phyloP scores from a whole-genome alignment of 2,329 filamentous ascomycete genomes.

The Didymella exigua region DNA sequence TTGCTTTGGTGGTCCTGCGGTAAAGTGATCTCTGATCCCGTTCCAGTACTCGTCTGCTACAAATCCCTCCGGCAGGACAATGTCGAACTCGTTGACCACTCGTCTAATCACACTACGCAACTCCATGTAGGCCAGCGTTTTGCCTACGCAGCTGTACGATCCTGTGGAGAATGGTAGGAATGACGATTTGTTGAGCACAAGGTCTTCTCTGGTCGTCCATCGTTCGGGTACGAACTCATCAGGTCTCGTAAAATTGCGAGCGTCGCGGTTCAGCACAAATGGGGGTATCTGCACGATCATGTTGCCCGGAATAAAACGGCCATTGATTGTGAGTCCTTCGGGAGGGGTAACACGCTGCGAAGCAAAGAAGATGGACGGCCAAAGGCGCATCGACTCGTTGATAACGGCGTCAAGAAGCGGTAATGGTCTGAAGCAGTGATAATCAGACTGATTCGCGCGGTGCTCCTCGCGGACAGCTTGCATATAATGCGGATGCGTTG shows the following conservation, averaged over 20 bases:
- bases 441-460: constrained; percentile 7
- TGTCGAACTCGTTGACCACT: constrained; percentile 64
- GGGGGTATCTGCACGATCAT: constrained; percentile 31
- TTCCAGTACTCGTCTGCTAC: constrained; percentile 23
- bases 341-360: constrained; percentile 38
- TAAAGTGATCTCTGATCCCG: constrained; percentile 32
- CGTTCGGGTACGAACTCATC: constrained; percentile 35
- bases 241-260: constrained; percentile 27
- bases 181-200: constrained; percentile 50
- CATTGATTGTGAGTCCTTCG: constrained; percentile 32
- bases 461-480: constrained; percentile 29
- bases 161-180: constrained; percentile 75
- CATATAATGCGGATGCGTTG: constrained; percentile 26
- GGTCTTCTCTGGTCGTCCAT: constrained; percentile 27
- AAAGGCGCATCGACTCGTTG: constrained; percentile 36
- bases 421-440: constrained; percentile 18
- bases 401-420: constrained; percentile 33
- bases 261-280: constrained; percentile 26
- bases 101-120: constrained; percentile 65
- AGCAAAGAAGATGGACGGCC: constrained; percentile 33
- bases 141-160: constrained; percentile 71
- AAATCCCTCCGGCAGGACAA: constrained; percentile 28
- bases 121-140: constrained; percentile 67
- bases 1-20: constrained; percentile 27
- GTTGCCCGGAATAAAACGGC: constrained; percentile 35